Evolutionary conservation across 164 flowering plant genomes (phyloP).

Genomic region (Macadamia integrifolia): DNA sequence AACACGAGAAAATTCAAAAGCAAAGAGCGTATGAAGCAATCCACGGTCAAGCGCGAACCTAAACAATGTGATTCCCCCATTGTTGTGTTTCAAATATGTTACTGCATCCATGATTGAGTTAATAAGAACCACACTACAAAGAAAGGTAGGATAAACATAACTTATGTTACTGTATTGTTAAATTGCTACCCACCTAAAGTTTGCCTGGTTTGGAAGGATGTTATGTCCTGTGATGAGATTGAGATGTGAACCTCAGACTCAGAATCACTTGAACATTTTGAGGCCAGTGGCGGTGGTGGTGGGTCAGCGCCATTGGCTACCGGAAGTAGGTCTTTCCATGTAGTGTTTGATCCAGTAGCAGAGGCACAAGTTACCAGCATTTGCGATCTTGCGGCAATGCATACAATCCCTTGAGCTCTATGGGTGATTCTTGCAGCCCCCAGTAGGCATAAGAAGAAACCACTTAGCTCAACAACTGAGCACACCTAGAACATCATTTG

Average conservation of each 20-base stretch:
- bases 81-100: conserved; percentile 67
- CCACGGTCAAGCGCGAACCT: conserved; percentile 78
- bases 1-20: conserved; percentile 69
- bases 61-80: conserved; percentile 68
- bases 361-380: conserved; percentile 36
- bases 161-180: no score
- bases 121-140: no score
- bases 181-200: conserved; percentile 50
- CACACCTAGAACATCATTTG: conserved; percentile 43
- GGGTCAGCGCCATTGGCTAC: not conserved
- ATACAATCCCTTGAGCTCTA: conserved; percentile 67
- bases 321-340: conserved; percentile 1
- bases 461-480: conserved; percentile 70
- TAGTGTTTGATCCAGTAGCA: conserved; percentile 5
- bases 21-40: conserved; percentile 67
- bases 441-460: conserved; percentile 57
- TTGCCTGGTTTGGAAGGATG: conserved; percentile 58
- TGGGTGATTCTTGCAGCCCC: conserved; percentile 89
- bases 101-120: conserved; percentile 35
- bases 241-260: conserved; percentile 13
- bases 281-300: not conserved
- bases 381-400: conserved; percentile 76
- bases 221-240: conserved; percentile 25
- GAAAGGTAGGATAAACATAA: no score
- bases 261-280: conserved; percentile 2